Evolutionary conservation across 768 basidiomycete species (phyloP), one percentile per base, ranked within the genome.

Genomic region (Leccinum ochraceum): DNA sequence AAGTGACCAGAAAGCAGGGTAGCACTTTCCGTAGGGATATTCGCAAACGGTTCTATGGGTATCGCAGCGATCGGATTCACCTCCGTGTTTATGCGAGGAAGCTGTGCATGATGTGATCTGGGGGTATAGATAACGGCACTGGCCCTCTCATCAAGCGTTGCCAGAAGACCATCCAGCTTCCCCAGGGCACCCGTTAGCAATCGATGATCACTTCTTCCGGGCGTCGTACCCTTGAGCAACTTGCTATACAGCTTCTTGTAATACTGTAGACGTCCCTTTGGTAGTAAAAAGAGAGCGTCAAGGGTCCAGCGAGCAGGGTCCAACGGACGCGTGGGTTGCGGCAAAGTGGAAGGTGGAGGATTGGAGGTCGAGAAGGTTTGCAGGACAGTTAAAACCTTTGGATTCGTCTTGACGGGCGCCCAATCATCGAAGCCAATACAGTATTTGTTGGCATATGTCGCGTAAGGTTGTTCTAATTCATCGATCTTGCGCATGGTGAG

Each of bases 191-290:
- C 84, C 6, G 89, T 77, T 22, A 98, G 81, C 24, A 97, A 76
- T 34, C 81, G 83, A 71, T 98, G 89, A 72, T 98, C 96, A 64
- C 88, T 92, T 67, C 88, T 81, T 17, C 95, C 94, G 4, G 92
- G 88, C 28, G 86, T 84, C 2, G 94, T 95, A 68, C 89, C 92
- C 75, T 90, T 93, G 53, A 98, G 77, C 50, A 98, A 77, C 53
- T 90, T 85, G 54, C 84, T 81, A 71, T 98, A 98, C 1, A 98
- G 80, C 71, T 90, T 95, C 69, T 86, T 87, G 79, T 98, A 98
- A 75, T 99, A 98, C 67, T 86, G 87, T 59, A 99, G 77, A 48
- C 97, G 86, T 14, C 80, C 79, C 69, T 87, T 89, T 0, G 97
- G 97, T 9, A 98, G 82, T 13, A 90, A 76, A 78, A 99, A 99